Percentiles rank a stretch among this genome's conserved stretches.
phyloP scores from a whole-genome alignment of 2,329 filamentous ascomycete genomes.

The Ampelomyces quisqualis region DNA sequence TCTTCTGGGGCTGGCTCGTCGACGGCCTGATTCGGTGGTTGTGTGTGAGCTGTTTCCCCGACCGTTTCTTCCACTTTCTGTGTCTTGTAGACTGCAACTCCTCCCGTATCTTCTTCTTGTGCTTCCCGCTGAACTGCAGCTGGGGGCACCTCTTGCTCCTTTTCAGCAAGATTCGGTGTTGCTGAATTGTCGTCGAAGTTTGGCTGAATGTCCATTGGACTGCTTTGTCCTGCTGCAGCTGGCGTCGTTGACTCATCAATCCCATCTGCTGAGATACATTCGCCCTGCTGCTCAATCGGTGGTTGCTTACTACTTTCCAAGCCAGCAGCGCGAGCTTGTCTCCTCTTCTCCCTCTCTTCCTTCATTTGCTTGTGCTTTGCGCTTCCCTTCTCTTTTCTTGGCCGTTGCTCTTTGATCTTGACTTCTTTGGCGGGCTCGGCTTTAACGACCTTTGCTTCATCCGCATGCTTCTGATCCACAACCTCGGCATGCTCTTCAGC shows the following conservation, averaged over 20 bases:
- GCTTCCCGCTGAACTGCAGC: too few relatives aligned
- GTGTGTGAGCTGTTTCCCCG: background rate
- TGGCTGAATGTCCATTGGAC: too few relatives aligned
- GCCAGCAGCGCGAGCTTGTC: slow-evolving; percentile 36
- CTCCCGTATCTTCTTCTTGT: slow-evolving; percentile 2
- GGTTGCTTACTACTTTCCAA: slow-evolving; percentile 12
- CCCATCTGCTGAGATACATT: background rate
- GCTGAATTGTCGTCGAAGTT: too few relatives aligned
- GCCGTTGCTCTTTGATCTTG: background rate
- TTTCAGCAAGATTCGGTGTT: too few relatives aligned
- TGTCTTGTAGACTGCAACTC: too few relatives aligned
- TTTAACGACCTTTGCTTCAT: background rate
- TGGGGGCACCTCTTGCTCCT: too few relatives aligned
- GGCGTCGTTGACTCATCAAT: too few relatives aligned
- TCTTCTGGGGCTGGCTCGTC: background rate
- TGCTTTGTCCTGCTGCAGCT: too few relatives aligned
- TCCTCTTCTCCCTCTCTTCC: slow-evolving; percentile 19
- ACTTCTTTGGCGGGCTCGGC: background rate
- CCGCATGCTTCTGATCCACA: background rate
- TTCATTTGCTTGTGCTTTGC: slow-evolving; percentile 3
- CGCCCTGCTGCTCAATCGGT: background rate
- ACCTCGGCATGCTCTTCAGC: background rate
- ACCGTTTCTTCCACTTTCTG: background rate
- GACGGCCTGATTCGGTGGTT: background rate
- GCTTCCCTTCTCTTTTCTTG: background rate